Percentiles rank a stretch among this genome's conserved stretches.
These are phyloP conservation scores for Aspergillus flavus DNA, from an alignment of 2,329 filamentous ascomycete species.

Conservation along the genomic window DNA sequence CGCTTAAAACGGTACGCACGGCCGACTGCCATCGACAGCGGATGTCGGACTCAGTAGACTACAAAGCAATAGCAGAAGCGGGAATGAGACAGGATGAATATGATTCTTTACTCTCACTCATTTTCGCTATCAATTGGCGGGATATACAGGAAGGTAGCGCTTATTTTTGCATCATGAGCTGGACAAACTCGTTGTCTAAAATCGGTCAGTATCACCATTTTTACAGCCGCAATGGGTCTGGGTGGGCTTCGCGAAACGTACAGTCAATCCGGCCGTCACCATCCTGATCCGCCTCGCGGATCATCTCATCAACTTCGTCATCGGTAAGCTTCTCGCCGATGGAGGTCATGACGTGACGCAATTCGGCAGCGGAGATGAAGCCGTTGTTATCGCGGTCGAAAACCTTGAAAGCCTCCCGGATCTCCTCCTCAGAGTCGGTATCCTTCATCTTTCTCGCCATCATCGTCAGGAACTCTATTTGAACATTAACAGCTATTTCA, in stretches of 20 bases:
- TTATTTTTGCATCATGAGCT: slow-evolving; percentile 97
- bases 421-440: slow-evolving; percentile 88
- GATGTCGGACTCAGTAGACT: slow-evolving; percentile 29
- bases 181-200: slow-evolving; percentile 86
- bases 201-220: slow-evolving; percentile 27
- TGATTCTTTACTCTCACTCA: slow-evolving; percentile 29
- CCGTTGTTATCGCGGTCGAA: slow-evolving; percentile 92
- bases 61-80: slow-evolving; percentile 29
- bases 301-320: slow-evolving; percentile 92
- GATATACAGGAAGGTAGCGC: slow-evolving; percentile 29
- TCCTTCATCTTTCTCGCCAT: slow-evolving; percentile 96
- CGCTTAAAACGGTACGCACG: slow-evolving; percentile 15
- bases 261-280: slow-evolving; percentile 88
- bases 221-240: neutral
- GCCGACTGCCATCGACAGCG: slow-evolving; percentile 19
- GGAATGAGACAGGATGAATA: slow-evolving; percentile 24
- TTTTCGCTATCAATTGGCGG: slow-evolving; percentile 34
- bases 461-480: slow-evolving; percentile 83
- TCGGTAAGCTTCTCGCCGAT: slow-evolving; percentile 91
- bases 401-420: slow-evolving; percentile 86
- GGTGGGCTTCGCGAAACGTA: slow-evolving; percentile 47
- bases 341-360: slow-evolving; percentile 89
- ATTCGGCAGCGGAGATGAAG: slow-evolving; percentile 84
- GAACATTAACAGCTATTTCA: slow-evolving; percentile 17
- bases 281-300: slow-evolving; percentile 86